Base-by-base conservation (phyloP, 177 flowering plant genomes). In the Vitis hybrid region DNA sequence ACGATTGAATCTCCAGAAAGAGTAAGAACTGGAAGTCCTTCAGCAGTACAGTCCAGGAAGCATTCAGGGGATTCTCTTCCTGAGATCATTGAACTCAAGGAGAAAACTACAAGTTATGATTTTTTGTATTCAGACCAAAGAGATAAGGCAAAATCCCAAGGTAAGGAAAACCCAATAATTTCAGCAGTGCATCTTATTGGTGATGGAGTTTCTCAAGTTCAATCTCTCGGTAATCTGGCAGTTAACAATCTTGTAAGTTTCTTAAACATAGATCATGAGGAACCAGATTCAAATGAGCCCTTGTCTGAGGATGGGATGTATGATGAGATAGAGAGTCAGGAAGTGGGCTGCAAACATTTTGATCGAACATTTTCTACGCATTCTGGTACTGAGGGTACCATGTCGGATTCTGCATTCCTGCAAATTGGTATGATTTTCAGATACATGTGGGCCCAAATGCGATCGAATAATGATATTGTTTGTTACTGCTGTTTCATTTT, bases 181-280 rank as follows among this genome's bases (percentile, higher is more conserved):
- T 93, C 99, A 71, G 98, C 99, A 3, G 97, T 87, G 16, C 97
- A 93, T 66, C 81, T 96, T 19, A 79, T 96, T 34, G 97, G 97
- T 69, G 97, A 92, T 82, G 94, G 99, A 68, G 99, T 96, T 80
- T 93, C 92, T 72, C 99, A 96, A 75, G 99, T 96, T 22, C 99
- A 93, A 74, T 85, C 89, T 55, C 85, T 93, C 60, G 99, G 99
- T 68, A 96, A 90, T 80, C 94, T 88, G 77, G 99, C 99, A 29
- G 97, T 96, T 34, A 84, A 73, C 68, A 87, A 90, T 72, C 88
- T 96, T 63, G 99, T 84, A 55, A 90, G 80, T 80, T 92, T 89
- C 77, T 81, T 94, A 79, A 92, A 94, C 68, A 85, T 94, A 60
- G 71, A 73, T 22, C 82, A 68, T 53, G 97, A 87, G 59, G 90